Evolutionary conservation across 1,284 basidiomycete species (phyloP), one percentile per base, ranked within the genome.

Genomic region (Fomitiporia mediterranea): DNA sequence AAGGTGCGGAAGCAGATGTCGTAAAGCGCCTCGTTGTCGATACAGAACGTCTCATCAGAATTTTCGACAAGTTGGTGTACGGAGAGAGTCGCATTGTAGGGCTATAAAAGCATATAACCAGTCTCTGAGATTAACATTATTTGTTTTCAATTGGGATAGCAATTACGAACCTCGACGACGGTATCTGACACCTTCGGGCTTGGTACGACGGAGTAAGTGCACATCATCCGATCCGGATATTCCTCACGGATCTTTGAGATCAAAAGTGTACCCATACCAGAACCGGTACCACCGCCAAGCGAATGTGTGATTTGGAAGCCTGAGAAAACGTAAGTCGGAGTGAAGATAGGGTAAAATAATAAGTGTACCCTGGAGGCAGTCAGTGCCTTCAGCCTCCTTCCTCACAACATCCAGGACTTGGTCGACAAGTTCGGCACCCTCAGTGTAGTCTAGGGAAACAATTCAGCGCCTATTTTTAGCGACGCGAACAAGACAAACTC

Each of bases 1-100:
- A 98, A 82, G 46, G 95, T 97, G 67, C 92, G 83, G 85, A 96
- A 94, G 78, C 94, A 97, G 68, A 98, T 98, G 70, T 98, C 94
- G 76, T 96, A 97, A 57, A 98, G 86, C 34, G 95, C 95, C 74
- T 98, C 95, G 73, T 98, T 98, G 73, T 98, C 95, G 27, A 97
- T 83, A 69, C 91, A 92, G 65, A 96, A 83, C 2, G 91, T 91
- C 59, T 95, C 75, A 71, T 98, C 95, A 54, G 87, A 84, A 70
- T 91, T 91, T 64, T 98, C 94, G 11, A 96, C 82, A 19, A 97
- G 82, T 72, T 96, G 94, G 71, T 98, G 90, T 51, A 94, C 76
- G 1, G 94, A 93, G 15, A 98, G 81, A 48, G 93, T 78, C 1
- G 92, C 85, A 68, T 98, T 98, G 73, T 98, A 97, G 0, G 90